These are phyloP conservation scores for Apiospora rasikravindrae DNA, from an alignment of 2,329 filamentous ascomycete genomes.

Conservation along the genomic window DNA sequence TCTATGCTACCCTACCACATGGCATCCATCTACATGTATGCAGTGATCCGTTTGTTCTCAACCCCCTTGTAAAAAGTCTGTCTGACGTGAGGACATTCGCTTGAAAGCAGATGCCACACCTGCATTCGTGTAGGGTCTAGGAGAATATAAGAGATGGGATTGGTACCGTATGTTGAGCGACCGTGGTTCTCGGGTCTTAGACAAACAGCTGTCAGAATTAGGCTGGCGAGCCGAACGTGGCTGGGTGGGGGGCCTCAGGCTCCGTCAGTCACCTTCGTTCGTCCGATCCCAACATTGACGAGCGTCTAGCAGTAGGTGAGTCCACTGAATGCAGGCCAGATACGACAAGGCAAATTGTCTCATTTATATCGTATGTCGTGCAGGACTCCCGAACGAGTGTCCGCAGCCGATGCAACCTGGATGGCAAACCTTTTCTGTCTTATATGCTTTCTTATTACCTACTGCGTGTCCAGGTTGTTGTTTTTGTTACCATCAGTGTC, in stretches of 20 bases:
- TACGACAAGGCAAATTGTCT: background rate
- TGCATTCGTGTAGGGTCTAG: background rate
- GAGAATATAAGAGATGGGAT: background rate
- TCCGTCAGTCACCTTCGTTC: background rate
- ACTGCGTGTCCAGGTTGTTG: too few species aligned
- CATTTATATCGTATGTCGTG: background rate
- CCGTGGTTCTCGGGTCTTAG: background rate
- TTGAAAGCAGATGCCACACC: background rate
- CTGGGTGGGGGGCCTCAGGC: background rate
- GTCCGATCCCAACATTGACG: too few species aligned
- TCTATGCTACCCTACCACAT: conserved; percentile 1
- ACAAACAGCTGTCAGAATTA: background rate
- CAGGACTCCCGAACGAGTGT: background rate
- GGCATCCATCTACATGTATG: background rate
- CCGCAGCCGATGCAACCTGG: background rate
- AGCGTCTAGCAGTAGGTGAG: too few species aligned
- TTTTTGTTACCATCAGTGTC: background rate
- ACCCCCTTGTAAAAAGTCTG: background rate
- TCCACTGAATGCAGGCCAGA: background rate
- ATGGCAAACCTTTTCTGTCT: background rate
- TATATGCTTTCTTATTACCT: background rate
- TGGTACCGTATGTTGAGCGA: background rate
- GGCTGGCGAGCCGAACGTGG: too few species aligned
- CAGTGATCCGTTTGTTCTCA: background rate
- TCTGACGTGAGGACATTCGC: background rate